These are phyloP conservation scores for Fraxinus latifolia DNA, from an alignment of 305 asterid genomes.

Conservation along the genomic window DNA sequence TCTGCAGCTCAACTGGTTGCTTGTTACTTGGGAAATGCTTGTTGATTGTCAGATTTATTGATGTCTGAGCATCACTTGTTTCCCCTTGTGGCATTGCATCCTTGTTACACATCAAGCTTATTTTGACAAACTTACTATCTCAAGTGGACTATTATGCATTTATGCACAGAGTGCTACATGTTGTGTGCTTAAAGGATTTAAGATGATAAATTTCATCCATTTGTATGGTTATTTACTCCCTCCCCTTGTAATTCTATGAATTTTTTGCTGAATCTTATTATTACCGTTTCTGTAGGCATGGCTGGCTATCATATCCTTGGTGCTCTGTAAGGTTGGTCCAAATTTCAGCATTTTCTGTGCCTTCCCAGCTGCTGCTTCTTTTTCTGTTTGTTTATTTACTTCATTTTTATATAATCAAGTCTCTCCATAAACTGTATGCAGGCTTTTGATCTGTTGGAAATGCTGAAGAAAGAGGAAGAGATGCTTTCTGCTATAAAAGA, in stretches of 20 bases:
- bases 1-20: background rate
- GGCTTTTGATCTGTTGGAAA: constrained; percentile 90
- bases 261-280: constrained; percentile 16
- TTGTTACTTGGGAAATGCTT: background rate
- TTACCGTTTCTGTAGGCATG: constrained; percentile 63
- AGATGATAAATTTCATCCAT: constrained; percentile 8
- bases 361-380: background rate
- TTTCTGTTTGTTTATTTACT: background rate
- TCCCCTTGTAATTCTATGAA: background rate
- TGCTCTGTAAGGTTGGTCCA: constrained; percentile 77
- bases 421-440: constrained; percentile 25
- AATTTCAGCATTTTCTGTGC: constrained; percentile 11
- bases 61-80: background rate
- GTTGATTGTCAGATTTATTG: background rate
- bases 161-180: background rate
- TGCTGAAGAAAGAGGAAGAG: constrained; percentile 91
- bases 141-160: background rate
- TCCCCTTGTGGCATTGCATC: background rate
- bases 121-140: background rate
- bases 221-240: constrained; percentile 20
- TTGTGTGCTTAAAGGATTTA: background rate
- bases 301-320: constrained; percentile 75
- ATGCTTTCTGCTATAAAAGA: constrained; percentile 74
- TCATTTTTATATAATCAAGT: constrained; percentile 1
- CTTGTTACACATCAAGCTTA: background rate